Base-by-base conservation (phyloP, 345 rosid genomes). In the Luvunga scandens region DNA sequence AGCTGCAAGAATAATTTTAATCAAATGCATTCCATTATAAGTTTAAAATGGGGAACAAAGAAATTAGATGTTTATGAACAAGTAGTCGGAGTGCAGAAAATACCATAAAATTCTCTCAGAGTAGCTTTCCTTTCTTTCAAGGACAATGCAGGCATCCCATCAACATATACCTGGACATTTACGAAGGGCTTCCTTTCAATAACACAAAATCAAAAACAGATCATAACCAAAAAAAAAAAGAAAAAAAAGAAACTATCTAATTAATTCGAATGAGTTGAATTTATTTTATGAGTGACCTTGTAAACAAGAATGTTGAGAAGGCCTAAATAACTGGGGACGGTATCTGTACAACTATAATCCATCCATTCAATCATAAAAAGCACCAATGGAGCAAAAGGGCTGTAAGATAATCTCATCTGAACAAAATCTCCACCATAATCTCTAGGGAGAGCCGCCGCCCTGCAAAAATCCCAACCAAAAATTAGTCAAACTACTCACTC, bases 101-200 rank as follows among this genome's bases (percentile, higher is more conserved):
- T 61, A 92, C 97, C 92, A 33, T 90, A 90, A 81, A 92, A 92
- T 78, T 92, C 97, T 70, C 87, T 87, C 18, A 88, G 82, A 50
- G 88, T 80, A 24, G 91, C 92, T 79, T 86, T 90, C 75, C 83
- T 84, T 76, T 88, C 97, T 60, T 90, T 81, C 0, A 86, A 86
- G 45, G 90, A 90, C 78, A 88, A 30, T 33, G 80, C 75, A 10
- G 93, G 90, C 81, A 83, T 79, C 70, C 92, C 94, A 86, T 92
- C 88, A 79, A 85, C 86, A 83, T 87, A 92, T 66, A 82, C 90
- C 97, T 90, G 81, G 62, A 78, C 10, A 64, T 34, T 25, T 71
- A 10, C 30, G 28, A 8, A 31, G 34, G 68, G 69, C 61, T 74
- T 45, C 71, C 67, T 75, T 72, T 69, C 7, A 25, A 57, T n/a